Conservation (phyloP, 2,329 filamentous ascomycete species). For the Nemania diffusa region DNA sequence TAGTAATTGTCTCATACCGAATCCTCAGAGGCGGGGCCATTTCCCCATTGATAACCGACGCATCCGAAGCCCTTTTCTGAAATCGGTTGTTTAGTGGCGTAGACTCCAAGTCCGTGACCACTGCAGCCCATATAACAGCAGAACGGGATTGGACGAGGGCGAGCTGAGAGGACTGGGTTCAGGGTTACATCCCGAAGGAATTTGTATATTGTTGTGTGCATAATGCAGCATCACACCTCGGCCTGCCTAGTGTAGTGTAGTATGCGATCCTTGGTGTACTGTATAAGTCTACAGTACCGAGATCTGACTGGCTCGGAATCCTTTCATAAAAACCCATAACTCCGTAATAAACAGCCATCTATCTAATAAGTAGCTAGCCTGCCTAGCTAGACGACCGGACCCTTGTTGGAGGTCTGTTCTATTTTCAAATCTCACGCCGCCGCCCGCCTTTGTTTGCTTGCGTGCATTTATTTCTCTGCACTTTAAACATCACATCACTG, state of each 20-base stretch:
- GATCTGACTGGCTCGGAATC: neutral
- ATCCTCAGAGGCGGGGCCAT: slow-evolving; percentile 9
- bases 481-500: slow-evolving; percentile 11
- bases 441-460: slow-evolving; percentile 3
- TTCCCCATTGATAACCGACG: slow-evolving; percentile 25
- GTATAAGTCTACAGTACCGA: slow-evolving; percentile 7
- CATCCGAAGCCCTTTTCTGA: slow-evolving; percentile 33
- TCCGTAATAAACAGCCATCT: slow-evolving; percentile 8
- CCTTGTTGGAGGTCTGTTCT: slow-evolving; percentile 25
- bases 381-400: neutral
- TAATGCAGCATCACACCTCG: slow-evolving; percentile 15
- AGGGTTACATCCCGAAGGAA: slow-evolving; percentile 33
- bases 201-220: slow-evolving; percentile 21
- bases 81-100: slow-evolving; percentile 26
- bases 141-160: slow-evolving; percentile 28
- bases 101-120: neutral
- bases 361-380: neutral
- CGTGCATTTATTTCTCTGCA: slow-evolving; percentile 16
- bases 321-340: slow-evolving; percentile 19
- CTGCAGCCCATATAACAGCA: slow-evolving; percentile 16
- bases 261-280: neutral
- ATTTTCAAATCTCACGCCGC: slow-evolving; percentile 29
- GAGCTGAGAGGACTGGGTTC: slow-evolving; percentile 17
- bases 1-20: neutral
- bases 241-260: slow-evolving; percentile 19